Evolutionary conservation across 352 stramenopile species (phyloP).

Genomic region (Pythium apleroticum): DNA sequence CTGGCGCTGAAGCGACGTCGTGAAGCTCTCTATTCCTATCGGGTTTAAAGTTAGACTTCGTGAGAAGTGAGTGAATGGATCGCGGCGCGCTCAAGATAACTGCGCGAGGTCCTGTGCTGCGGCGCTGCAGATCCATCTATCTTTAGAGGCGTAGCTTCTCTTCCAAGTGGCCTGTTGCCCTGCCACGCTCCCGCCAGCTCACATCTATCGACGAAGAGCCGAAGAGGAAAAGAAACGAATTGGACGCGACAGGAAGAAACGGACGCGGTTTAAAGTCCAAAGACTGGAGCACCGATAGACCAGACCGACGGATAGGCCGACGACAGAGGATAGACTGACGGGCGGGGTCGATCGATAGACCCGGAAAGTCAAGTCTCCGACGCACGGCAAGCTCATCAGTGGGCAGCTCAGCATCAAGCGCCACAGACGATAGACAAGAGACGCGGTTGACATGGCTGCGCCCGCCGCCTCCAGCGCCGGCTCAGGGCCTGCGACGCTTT

Average conservation of each 20-base stretch:
- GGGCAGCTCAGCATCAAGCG: neutral
- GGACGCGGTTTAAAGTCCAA: slow-evolving; percentile 14
- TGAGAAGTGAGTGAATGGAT: neutral
- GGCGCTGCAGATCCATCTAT: slow-evolving; percentile 6
- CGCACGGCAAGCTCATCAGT: slow-evolving; percentile 1
- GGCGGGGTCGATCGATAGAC: slow-evolving; percentile 7
- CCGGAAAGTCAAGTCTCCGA: neutral
- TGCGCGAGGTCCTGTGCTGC: neutral
- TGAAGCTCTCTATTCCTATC: neutral
- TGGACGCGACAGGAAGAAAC: slow-evolving; percentile 26
- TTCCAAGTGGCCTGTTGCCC: neutral
- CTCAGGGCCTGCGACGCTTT: slow-evolving; percentile 28
- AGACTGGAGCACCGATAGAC: slow-evolving; percentile 6
- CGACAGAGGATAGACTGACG: slow-evolving; percentile 6
- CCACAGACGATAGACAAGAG: neutral
- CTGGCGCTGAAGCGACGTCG: neutral
- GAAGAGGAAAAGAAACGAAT: slow-evolving; percentile 32
- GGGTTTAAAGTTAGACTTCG: slow-evolving; percentile 2
- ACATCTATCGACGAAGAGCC: slow-evolving; percentile 2
- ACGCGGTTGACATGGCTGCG: slow-evolving; percentile 10
- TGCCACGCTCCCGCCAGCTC: neutral
- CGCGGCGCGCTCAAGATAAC: neutral
- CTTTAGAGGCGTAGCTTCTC: slow-evolving; percentile 4
- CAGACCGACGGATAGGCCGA: neutral
- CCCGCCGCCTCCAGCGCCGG: slow-evolving; percentile 22